A percentile compares a stretch with the other conserved stretches of the same genome.
Evolutionary conservation across 169 alveolate species (phyloP).

Genomic region (Cryptosporidium tyzzeri): DNA sequence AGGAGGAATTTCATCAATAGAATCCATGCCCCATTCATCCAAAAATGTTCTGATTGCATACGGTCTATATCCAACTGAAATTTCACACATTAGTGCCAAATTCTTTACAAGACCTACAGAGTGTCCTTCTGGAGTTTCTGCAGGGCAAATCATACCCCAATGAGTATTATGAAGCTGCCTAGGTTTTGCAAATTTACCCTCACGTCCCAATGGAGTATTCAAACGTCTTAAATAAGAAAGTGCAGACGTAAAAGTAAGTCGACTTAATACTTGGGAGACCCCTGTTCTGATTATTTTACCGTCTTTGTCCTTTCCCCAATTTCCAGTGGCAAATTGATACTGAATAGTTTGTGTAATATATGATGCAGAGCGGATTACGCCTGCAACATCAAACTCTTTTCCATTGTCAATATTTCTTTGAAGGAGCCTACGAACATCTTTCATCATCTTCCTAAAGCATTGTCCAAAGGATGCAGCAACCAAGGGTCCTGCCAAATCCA

Average conservation of each 20-base stretch:
- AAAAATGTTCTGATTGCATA: constrained; percentile 88
- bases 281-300: constrained; percentile 98
- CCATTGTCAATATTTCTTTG: constrained; percentile 93
- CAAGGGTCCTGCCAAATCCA: constrained; percentile 99
- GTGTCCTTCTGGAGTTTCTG: constrained; percentile 99
- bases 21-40: constrained; percentile 91
- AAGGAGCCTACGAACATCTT: constrained; percentile 91
- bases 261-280: constrained; percentile 95
- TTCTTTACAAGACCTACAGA: constrained; percentile 99
- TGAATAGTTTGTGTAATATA: constrained; percentile 92
- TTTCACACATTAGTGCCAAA: constrained; percentile 97
- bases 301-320: constrained; percentile 98
- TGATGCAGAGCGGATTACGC: constrained; percentile 90
- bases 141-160: constrained; percentile 99
- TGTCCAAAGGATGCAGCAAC: constrained; percentile 97
- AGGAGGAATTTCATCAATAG: constrained; percentile 89
- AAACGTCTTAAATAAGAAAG: constrained; percentile 98
- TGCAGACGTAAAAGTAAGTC: constrained; percentile 98
- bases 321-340: constrained; percentile 94
- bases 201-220: constrained; percentile 98
- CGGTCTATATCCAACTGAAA: constrained; percentile 94
- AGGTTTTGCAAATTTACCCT: constrained; percentile 99
- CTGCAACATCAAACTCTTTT: constrained; percentile 91
- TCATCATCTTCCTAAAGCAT: constrained; percentile 93
- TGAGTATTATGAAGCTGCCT: constrained; percentile 99